Evolutionary conservation across 2,329 filamentous ascomycete species (phyloP), one percentile per base, ranked within the genome.

Genomic region (Acarospora socialis): DNA sequence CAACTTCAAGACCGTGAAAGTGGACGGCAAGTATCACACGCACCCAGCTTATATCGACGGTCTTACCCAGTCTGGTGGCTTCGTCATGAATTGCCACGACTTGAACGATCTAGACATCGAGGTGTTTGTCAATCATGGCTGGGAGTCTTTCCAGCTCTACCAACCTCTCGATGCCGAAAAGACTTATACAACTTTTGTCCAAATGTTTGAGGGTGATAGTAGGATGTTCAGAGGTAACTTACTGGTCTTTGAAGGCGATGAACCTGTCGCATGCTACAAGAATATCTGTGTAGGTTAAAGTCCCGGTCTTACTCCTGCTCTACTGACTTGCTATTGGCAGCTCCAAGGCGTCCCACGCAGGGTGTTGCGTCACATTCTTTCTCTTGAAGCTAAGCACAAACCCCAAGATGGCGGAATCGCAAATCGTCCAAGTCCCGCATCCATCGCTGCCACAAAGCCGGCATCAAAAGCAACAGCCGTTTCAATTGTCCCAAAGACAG

Each of bases 71-170:
- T 62, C 73, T 33, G 68, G 69, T 0, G 70, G 70, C 14, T 74
- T 74, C 51, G 66, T 73, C 36, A 59, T 72, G 50, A 74, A 75
- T 41, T 68, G 61, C 6, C 66, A 65, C 5, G 68, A 71, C 34
- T 65, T 58, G 10, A 56, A 16, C 9, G 63, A 69, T 39, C 68
- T 68, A 60, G 61, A 22, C 63, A 67, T 68, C 32, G 57, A 65
- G 39, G 65, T 72, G 30, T 73, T 60, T 48, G 69, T 74, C 44
- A 71, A 68, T 8, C 70, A 73, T 42, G 69, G 68, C 20, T 73
- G 70, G 70, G 62, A 25, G 23, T 28, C 26, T 8, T 35, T 38
- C 23, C 28, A 33, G 36, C 17, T 45, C 33, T 43, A 28, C 34
- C 39, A 34, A 17, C 40, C 14, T 34, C 30, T 36, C 22, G 40